Conservation (phyloP, 257 asterid genomes). For the Coffea canephora region DNA sequence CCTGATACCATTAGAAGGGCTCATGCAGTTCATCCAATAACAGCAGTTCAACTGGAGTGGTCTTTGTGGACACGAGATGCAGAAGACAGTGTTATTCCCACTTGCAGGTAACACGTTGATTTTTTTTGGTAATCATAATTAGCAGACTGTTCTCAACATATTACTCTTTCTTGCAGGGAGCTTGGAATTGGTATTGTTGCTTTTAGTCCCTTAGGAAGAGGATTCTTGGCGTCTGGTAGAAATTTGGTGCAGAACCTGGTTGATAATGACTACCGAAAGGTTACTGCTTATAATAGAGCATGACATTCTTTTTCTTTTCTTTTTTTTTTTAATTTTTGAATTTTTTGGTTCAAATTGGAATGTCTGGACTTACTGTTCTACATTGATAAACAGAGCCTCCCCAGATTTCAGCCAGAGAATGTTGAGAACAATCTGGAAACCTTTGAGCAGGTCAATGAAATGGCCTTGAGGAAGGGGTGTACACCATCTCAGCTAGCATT, state of each 20-base stretch:
- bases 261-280: conserved; percentile 7
- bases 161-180: conserved; percentile 11
- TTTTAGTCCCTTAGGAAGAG: conserved; percentile 19
- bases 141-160: background rate
- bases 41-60: too few relatives aligned
- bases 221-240: conserved; percentile 17
- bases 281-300: background rate
- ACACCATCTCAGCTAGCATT: background rate
- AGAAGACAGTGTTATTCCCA: too few relatives aligned
- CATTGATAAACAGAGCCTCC: background rate
- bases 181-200: conserved; percentile 22
- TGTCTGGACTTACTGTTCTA: background rate
- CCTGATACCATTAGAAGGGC: too few relatives aligned
- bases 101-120: too few relatives aligned
- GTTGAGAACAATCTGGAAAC: conserved; percentile 23
- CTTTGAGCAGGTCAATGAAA: conserved; percentile 20
- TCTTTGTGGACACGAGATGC: too few relatives aligned
- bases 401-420: conserved; percentile 24
- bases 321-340: too few relatives aligned
- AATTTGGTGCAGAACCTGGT: conserved; percentile 11
- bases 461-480: conserved; percentile 23
- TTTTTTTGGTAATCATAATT: too few relatives aligned
- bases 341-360: background rate
- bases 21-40: too few relatives aligned
- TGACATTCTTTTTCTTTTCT: too few relatives aligned